These are phyloP conservation scores for Penicillium desertorum DNA, from an alignment of 495 filamentous ascomycete species.

Conservation along the genomic window DNA sequence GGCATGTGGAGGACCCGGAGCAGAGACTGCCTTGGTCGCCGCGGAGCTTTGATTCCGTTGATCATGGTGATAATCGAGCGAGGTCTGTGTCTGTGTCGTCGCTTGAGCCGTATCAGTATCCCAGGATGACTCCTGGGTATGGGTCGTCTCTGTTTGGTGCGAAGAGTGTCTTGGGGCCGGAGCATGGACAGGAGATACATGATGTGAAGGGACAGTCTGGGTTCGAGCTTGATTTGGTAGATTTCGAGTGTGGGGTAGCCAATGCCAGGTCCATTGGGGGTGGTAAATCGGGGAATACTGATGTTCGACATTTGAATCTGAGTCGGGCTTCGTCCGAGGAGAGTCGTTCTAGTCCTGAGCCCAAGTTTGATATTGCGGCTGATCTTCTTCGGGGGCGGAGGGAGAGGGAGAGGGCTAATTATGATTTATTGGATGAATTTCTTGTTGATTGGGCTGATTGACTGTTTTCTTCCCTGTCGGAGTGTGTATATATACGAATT, in stretches of 20 bases:
- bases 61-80: neutral
- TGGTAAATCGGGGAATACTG: neutral
- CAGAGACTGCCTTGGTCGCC: conserved; percentile 3
- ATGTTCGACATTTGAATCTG: neutral
- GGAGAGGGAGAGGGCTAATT: conserved; percentile 3
- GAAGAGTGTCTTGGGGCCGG: neutral
- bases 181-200: neutral
- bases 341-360: neutral
- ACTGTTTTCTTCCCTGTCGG: neutral
- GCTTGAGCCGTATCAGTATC: neutral
- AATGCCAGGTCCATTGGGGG: neutral
- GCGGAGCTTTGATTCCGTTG: conserved; percentile 9
- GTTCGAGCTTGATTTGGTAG: conserved; percentile 3
- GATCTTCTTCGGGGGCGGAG: conserved; percentile 9
- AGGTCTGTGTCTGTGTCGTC: neutral
- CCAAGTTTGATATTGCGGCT: conserved; percentile 13
- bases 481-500: neutral
- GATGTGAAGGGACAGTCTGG: neutral
- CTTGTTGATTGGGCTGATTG: conserved; percentile 9
- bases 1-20: neutral
- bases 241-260: neutral
- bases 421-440: conserved; percentile 11
- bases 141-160: neutral
- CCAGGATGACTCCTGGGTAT: neutral
- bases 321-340: neutral